Conservation (phyloP, 2,329 filamentous ascomycete genomes). For the Penicillium freii region DNA sequence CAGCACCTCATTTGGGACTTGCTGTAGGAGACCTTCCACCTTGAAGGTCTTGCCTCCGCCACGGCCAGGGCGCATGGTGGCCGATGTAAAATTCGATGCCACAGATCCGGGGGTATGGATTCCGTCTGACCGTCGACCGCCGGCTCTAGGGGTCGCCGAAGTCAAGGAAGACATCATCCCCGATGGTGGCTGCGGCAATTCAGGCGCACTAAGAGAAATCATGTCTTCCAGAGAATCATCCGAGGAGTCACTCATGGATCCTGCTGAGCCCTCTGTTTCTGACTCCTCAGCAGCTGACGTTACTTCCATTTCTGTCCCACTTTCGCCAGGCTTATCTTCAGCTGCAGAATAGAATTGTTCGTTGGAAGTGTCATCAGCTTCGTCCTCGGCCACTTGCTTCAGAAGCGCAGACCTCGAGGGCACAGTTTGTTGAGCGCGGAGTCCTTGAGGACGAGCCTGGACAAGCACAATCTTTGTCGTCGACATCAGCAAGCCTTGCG, state of each 20-base stretch:
- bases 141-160: conserved; percentile 75
- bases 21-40: conserved; percentile 70
- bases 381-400: conserved; percentile 58
- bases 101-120: conserved; percentile 81
- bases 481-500: conserved; percentile 76
- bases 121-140: conserved; percentile 68
- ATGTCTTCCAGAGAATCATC: conserved; percentile 92
- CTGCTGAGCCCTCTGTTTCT: conserved; percentile 54
- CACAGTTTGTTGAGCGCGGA: conserved; percentile 44
- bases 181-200: conserved; percentile 71
- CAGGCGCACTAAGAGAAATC: conserved; percentile 81
- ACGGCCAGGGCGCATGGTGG: conserved; percentile 72
- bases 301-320: conserved; percentile 50
- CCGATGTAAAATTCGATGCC: conserved; percentile 82
- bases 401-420: conserved; percentile 53
- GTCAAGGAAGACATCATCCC: conserved; percentile 78
- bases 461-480: conserved; percentile 78
- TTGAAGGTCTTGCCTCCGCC: conserved; percentile 79
- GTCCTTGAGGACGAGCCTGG: conserved; percentile 51
- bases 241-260: conserved; percentile 70
- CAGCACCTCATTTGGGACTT: conserved; percentile 72
- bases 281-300: conserved; percentile 60
- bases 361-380: conserved; percentile 77
- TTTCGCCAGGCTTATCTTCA: conserved; percentile 63
- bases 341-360: conserved; percentile 92